These are phyloP conservation scores for Teunomyces funiuensis DNA, from an alignment of 805 yeast genomes.

Conservation along the genomic window DNA sequence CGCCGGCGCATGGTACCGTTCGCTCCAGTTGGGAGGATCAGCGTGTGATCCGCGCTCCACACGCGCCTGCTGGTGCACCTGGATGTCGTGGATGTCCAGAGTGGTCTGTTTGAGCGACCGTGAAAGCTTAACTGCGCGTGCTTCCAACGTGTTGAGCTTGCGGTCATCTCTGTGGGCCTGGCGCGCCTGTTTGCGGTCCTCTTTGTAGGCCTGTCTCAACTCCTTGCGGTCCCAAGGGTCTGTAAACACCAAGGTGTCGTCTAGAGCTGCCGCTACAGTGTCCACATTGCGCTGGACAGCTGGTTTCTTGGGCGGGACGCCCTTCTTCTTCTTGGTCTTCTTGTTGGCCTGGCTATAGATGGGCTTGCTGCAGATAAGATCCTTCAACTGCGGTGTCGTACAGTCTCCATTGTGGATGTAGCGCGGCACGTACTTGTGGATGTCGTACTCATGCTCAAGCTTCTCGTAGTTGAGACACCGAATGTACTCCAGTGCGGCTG, in stretches of 20 bases:
- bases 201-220: neutral
- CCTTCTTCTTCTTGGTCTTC: conserved; percentile 25
- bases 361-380: conserved; percentile 36
- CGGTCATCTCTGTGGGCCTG: neutral
- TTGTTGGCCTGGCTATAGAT: conserved; percentile 40
- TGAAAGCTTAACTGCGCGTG: conserved; percentile 2
- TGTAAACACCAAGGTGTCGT: neutral
- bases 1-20: neutral
- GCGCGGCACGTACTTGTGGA: conserved; percentile 40
- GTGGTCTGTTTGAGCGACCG: conserved; percentile 3
- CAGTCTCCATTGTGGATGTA: conserved; percentile 37
- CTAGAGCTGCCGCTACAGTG: conserved; percentile 5
- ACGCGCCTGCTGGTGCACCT: neutral
- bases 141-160: neutral
- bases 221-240: conserved; percentile 9
- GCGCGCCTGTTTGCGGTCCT: neutral
- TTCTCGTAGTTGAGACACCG: conserved; percentile 33
- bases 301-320: conserved; percentile 9
- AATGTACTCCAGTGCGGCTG: conserved; percentile 19
- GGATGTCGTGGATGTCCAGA: conserved; percentile 5
- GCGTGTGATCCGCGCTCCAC: neutral
- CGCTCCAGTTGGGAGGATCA: neutral
- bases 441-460: conserved; percentile 32
- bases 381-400: conserved; percentile 37
- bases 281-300: conserved; percentile 7